These are phyloP conservation scores for Pseudocercospora crystallina DNA, from an alignment of 2,329 filamentous ascomycete genomes.

Conservation along the genomic window DNA sequence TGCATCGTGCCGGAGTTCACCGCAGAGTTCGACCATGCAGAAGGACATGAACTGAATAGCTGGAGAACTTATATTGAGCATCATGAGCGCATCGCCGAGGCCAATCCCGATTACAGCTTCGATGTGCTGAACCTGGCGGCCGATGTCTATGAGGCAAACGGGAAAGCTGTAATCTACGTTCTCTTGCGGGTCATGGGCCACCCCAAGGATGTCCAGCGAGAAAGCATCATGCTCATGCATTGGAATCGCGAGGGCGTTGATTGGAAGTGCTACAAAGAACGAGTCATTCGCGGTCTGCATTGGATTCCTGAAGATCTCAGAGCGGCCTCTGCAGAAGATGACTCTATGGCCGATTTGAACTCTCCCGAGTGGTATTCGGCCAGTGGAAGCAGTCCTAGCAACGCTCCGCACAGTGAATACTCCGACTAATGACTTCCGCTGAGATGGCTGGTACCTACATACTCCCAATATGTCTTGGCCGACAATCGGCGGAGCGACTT, in stretches of 20 bases:
- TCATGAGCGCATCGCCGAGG: slow-evolving; percentile 6
- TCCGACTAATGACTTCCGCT: slow-evolving; percentile 4
- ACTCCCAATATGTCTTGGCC: slow-evolving; percentile 19
- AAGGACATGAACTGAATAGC: slow-evolving; percentile 7
- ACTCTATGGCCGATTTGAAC: background rate
- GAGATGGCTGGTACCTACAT: slow-evolving; percentile 9
- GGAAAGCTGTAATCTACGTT: slow-evolving; percentile 12
- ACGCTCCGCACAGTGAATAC: too few relatives aligned
- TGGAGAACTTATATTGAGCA: slow-evolving; percentile 12
- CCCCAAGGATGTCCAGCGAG: slow-evolving; percentile 14
- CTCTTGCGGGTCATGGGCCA: slow-evolving; percentile 11
- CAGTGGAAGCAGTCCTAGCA: too few relatives aligned
- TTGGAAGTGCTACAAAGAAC: slow-evolving; percentile 17
- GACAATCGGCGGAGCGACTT: slow-evolving; percentile 19
- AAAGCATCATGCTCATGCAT: slow-evolving; percentile 18
- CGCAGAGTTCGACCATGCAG: slow-evolving; percentile 17
- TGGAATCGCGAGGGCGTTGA: slow-evolving; percentile 7
- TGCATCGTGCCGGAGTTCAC: slow-evolving; percentile 8
- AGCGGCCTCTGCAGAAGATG: background rate
- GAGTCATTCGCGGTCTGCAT: slow-evolving; percentile 16
- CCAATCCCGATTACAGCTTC: slow-evolving; percentile 16
- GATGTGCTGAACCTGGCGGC: slow-evolving; percentile 11
- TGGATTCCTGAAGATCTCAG: slow-evolving; percentile 7
- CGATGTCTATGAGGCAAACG: slow-evolving; percentile 15
- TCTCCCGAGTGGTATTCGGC: too few relatives aligned